Base-by-base conservation (phyloP, 306 rosid genomes). In the Pterocarpus macrocarpus region DNA sequence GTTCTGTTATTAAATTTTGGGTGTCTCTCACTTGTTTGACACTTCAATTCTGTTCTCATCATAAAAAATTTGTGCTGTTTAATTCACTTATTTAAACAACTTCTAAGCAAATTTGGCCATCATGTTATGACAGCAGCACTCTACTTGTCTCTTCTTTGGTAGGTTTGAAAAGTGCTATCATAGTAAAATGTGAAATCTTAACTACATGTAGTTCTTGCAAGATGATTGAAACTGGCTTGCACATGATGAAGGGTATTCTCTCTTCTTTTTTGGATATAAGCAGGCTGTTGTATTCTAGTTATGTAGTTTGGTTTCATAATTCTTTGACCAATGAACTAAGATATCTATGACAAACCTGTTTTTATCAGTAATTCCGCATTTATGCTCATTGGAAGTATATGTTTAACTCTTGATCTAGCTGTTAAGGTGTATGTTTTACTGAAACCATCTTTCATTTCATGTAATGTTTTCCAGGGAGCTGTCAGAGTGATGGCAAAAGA, bases 401-500 rank as follows among this genome's bases (percentile, higher is more conserved):
- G 33, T 53, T 57, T 45, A 43, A 82, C 33, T 68, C 76, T 13
- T 66, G 45, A 34, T 30, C 32, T 34, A 12, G 15, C 76, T 69
- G 16, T 8, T n/a, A 57, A 65, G 70, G 41, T 34, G 36, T 35
- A 10, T 17, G 45, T 15, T 35, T 55, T 33, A 11, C 63, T 69
- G 63, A 68, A 59, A 44, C 56, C 35, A 80, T 56, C 52, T 71
- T 85, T 73, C 44, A 74, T 77, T 64, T 73, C 14, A 43, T 68
- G 41, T 50, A 28, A 66, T 81, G 17, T 62, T 86, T 82, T 89
- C 55, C 90, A 93, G 98, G 94, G 98, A 69, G 98, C 97, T 75
- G 98, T 93, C 14, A 91, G 82, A 85, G 97, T 93, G 80, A 91
- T 93, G 98, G 97, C 98, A 0, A 93, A 93, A 79, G 98, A 93